phyloP scores from a whole-genome alignment of 192 early-diverging fungal species.

The Pilaira anomala region DNA sequence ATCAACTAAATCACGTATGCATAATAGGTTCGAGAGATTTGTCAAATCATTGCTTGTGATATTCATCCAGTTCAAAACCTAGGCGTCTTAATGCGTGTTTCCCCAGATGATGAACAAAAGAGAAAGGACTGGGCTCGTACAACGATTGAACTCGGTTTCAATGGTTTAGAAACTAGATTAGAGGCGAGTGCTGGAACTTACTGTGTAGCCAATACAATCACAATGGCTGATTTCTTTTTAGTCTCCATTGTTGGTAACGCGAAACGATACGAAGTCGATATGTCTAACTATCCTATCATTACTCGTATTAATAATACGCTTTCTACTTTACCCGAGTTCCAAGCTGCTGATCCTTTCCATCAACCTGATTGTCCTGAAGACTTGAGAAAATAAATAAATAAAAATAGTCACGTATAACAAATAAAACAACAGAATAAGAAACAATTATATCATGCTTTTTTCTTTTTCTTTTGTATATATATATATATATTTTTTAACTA shows the following conservation, averaged over 20 bases:
- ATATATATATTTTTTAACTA: too few relatives aligned
- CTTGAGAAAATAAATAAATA: constrained; percentile 14
- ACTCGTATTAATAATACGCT: constrained; percentile 54
- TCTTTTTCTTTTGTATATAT: background rate
- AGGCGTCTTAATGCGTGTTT: constrained; percentile 61
- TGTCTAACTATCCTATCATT: constrained; percentile 69
- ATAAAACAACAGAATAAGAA: background rate
- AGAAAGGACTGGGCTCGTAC: constrained; percentile 59
- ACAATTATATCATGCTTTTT: background rate
- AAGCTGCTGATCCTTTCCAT: constrained; percentile 51
- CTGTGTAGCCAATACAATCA: constrained; percentile 77
- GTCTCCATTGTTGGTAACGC: constrained; percentile 82
- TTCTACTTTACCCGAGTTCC: constrained; percentile 63
- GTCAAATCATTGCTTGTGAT: constrained; percentile 70
- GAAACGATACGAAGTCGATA: constrained; percentile 62
- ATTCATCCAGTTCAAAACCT: constrained; percentile 90
- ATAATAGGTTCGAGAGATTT: constrained; percentile 64
- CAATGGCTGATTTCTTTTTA: constrained; percentile 80
- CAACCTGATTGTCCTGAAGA: constrained; percentile 68
- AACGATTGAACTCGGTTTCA: constrained; percentile 58
- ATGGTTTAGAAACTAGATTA: constrained; percentile 70
- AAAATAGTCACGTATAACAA: background rate
- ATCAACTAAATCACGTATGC: background rate
- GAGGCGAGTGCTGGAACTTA: constrained; percentile 63
- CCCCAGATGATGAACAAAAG: constrained; percentile 45